A percentile compares a stretch with the other conserved stretches of the same genome.
phyloP scores from a whole-genome alignment of 169 alveolate species.

The Plasmodium fragile region DNA sequence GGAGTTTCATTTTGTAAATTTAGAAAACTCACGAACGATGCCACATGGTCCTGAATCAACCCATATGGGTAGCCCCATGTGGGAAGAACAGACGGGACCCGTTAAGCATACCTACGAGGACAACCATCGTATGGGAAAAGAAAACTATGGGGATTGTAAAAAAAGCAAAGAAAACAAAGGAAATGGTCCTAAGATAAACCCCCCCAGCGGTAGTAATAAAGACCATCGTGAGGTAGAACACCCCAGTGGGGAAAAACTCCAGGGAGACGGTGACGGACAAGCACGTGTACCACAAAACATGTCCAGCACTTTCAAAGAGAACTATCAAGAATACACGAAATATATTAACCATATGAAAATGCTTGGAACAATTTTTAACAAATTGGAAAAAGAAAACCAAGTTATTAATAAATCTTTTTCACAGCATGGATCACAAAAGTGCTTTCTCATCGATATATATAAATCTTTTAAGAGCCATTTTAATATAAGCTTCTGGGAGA shows the following conservation, averaged over 20 bases:
- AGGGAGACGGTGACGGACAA: neutral
- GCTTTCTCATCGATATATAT: constrained; percentile 57
- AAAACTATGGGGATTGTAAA: neutral
- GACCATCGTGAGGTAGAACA: neutral
- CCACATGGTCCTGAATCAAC: neutral
- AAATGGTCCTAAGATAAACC: neutral
- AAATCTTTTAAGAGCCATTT: constrained; percentile 72
- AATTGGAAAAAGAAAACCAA: constrained; percentile 45
- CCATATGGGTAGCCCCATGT: neutral
- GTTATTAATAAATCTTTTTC: constrained; percentile 26
- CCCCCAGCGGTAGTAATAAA: neutral
- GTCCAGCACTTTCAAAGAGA: neutral
- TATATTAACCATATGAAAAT: constrained; percentile 34
- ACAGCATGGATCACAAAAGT: neutral
- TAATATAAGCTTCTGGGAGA: constrained; percentile 7
- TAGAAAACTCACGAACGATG: neutral
- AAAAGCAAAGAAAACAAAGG: neutral
- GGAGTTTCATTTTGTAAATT: constrained; percentile 12
- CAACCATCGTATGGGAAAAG: neutral
- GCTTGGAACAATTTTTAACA: constrained; percentile 35
- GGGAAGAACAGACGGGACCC: neutral
- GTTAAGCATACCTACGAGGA: neutral
- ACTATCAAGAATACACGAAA: neutral
- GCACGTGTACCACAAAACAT: neutral
- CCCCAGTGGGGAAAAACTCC: neutral